These are phyloP conservation scores for Iris pallida DNA, from an alignment of 116 monocot species.

Conservation along the genomic window DNA sequence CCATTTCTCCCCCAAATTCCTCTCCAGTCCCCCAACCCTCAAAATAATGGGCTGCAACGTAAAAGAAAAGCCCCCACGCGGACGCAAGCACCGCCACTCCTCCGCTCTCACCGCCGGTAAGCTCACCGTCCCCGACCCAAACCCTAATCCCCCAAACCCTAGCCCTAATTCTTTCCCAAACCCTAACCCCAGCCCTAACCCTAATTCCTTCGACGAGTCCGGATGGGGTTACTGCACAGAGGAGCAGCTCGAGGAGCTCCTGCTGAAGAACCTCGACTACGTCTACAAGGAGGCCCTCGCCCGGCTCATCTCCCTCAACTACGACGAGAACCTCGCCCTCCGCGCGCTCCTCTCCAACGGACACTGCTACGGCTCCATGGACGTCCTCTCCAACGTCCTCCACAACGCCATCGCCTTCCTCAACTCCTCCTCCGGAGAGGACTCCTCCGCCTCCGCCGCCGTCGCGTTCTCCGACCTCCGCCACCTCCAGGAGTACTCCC, in stretches of 20 bases:
- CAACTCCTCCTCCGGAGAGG: slow-evolving; percentile 10
- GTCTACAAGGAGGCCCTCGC: slow-evolving; percentile 68
- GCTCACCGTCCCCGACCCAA: background rate
- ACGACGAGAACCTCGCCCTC: slow-evolving; percentile 50
- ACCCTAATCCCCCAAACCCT: background rate
- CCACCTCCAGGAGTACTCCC: slow-evolving; percentile 70
- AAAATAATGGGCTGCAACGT: slow-evolving; percentile 19
- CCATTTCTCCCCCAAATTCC: background rate
- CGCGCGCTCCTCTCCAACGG: slow-evolving; percentile 59
- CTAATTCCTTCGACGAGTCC: slow-evolving; percentile 13
- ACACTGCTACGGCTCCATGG: slow-evolving; percentile 78
- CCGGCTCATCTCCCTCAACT: slow-evolving; percentile 49
- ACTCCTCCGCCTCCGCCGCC: slow-evolving; percentile 2
- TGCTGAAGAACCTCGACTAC: slow-evolving; percentile 56
- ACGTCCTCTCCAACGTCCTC: slow-evolving; percentile 69
- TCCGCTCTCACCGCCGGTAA: background rate
- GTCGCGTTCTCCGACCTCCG: slow-evolving; percentile 64
- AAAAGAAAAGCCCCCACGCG: slow-evolving; percentile 12
- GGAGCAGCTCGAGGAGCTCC: slow-evolving; percentile 71
- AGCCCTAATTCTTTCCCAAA: background rate
- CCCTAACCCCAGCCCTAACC: slow-evolving; percentile 15
- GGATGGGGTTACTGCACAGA: slow-evolving; percentile 65
- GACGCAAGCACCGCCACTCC: slow-evolving; percentile 9
- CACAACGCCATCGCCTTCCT: slow-evolving; percentile 54
- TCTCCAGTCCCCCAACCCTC: background rate